A percentile compares a stretch with the other conserved stretches of the same genome.
These are phyloP conservation scores for Heliocybe sulcata DNA, from an alignment of 1,284 basidiomycete genomes.

Conservation along the genomic window DNA sequence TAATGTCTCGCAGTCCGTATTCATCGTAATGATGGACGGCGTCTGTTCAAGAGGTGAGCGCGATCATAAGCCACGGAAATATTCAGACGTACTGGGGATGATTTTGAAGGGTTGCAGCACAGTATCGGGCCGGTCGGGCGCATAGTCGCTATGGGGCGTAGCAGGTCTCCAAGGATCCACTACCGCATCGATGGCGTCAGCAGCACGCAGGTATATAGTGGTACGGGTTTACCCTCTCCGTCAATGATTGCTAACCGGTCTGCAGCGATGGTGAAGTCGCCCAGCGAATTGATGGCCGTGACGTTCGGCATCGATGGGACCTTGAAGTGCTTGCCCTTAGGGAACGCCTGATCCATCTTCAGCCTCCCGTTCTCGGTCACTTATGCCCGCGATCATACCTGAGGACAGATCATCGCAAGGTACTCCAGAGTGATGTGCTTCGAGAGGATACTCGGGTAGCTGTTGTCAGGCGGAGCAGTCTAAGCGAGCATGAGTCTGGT, in stretches of 20 bases:
- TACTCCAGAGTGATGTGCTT: conserved; percentile 70
- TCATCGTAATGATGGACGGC: conserved; percentile 92
- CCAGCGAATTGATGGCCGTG: conserved; percentile 71
- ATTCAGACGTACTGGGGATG: conserved; percentile 61
- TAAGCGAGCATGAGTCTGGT: conserved; percentile 20
- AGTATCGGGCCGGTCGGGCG: conserved; percentile 65
- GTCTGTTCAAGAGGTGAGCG: conserved; percentile 30
- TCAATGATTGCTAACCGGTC: conserved; percentile 77
- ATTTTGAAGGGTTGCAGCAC: conserved; percentile 77
- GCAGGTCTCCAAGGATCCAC: conserved; percentile 89
- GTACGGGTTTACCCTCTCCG: background rate
- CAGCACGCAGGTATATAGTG: conserved; percentile 4
- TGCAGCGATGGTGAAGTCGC: conserved; percentile 68
- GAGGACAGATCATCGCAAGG: conserved; percentile 74
- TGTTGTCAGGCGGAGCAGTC: conserved; percentile 61
- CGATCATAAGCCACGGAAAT: background rate
- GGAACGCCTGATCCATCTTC: conserved; percentile 54
- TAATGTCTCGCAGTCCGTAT: conserved; percentile 64
- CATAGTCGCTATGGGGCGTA: conserved; percentile 80
- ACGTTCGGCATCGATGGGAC: conserved; percentile 75
- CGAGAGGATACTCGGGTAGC: conserved; percentile 69
- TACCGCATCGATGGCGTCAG: conserved; percentile 18
- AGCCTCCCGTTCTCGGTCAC: background rate
- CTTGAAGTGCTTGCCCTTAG: conserved; percentile 66
- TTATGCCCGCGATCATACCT: conserved; percentile 28